Conservation (phyloP, 192 early-diverging fungal genomes). For the Linderina pennispora region DNA sequence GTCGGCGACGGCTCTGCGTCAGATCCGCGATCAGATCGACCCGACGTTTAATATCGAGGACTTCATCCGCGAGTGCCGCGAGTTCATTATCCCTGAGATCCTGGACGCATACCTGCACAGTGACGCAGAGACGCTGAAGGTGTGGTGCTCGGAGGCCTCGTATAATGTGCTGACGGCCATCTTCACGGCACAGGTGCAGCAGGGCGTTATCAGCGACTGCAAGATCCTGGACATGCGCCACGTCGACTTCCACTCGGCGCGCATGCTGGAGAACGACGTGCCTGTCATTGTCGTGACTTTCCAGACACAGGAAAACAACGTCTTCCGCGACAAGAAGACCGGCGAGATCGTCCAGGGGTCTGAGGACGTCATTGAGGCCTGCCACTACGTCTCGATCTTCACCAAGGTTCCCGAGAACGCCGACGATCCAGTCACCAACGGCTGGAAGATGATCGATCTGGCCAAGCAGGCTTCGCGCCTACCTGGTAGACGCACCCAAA, state of each 20-base stretch:
- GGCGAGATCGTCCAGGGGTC: slow-evolving; percentile 82
- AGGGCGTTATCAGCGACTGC: slow-evolving; percentile 90
- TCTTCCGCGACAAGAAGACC: slow-evolving; percentile 83
- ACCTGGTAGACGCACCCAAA: slow-evolving; percentile 31
- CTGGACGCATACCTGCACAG: slow-evolving; percentile 91
- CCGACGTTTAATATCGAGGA: slow-evolving; percentile 77
- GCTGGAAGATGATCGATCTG: slow-evolving; percentile 91
- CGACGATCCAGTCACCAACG: slow-evolving; percentile 75
- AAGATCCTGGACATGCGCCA: slow-evolving; percentile 89
- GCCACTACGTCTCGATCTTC: slow-evolving; percentile 83
- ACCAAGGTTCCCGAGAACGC: slow-evolving; percentile 79
- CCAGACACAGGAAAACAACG: slow-evolving; percentile 88
- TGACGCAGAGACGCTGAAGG: slow-evolving; percentile 72
- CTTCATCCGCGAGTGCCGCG: slow-evolving; percentile 87
- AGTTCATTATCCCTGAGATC: slow-evolving; percentile 92
- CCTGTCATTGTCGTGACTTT: slow-evolving; percentile 87
- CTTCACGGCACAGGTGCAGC: slow-evolving; percentile 74
- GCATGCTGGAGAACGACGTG: slow-evolving; percentile 88
- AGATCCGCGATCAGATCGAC: slow-evolving; percentile 74
- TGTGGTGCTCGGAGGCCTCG: slow-evolving; percentile 94
- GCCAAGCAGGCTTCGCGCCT: slow-evolving; percentile 61
- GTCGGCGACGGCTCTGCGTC: slow-evolving; percentile 80
- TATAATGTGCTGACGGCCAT: slow-evolving; percentile 79
- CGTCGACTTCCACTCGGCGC: slow-evolving; percentile 84
- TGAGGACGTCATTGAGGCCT: slow-evolving; percentile 84